Evolutionary conservation across 495 filamentous ascomycete species (phyloP), one percentile per base, ranked within the genome.

Genomic region (Aspergillus taichungensis): DNA sequence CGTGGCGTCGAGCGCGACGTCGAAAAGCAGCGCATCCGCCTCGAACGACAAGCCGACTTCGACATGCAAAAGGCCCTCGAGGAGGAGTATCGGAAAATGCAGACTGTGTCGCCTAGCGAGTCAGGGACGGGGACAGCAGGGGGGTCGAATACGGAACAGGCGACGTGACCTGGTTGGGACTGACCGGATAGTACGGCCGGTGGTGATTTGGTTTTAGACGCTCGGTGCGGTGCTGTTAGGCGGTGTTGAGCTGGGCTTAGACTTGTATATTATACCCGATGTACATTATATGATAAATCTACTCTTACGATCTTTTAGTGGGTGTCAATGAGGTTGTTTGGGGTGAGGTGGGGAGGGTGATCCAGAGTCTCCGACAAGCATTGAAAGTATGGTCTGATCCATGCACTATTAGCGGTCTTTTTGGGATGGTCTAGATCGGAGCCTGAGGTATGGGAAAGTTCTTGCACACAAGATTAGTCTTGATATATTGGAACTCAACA

Each of bases 1-100:
- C 78, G 79, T 45, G 94, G 94, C 11, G 92, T 99, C 6, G 71
- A 96, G 53, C 85, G 90, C 35, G 94, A 97, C 54, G 85, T 95
- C 71, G 90, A 97, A 56, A 91, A 94, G 61, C 89, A 95, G 57
- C 79, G 83, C 30, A 57, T 96, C 40, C 95, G 95, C 68, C 75
- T 77, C 52, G 85, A 94, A 61, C 81, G 94, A 14, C 84, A 89
- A 63, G 78, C 85, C 44, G 94, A 99, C 49, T 99, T 97, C 55
- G 88, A 95, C 47, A 78, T 91, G 78, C 92, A 99, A 64, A 78
- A 75, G 49, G 73, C 68, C 13, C 68, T 99, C 35, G 88, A 96
- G 64, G 76, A 87, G 55, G 86, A 97, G 67, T 96, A 95, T 63
- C 78, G 81, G 59, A 94, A 89, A 67, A 74, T 88, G 13, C 91